A percentile compares a stretch with the other conserved stretches of the same genome.
Evolutionary conservation across 1,139 yeast genomes (phyloP).

Genomic region (Taphrina betulina): DNA sequence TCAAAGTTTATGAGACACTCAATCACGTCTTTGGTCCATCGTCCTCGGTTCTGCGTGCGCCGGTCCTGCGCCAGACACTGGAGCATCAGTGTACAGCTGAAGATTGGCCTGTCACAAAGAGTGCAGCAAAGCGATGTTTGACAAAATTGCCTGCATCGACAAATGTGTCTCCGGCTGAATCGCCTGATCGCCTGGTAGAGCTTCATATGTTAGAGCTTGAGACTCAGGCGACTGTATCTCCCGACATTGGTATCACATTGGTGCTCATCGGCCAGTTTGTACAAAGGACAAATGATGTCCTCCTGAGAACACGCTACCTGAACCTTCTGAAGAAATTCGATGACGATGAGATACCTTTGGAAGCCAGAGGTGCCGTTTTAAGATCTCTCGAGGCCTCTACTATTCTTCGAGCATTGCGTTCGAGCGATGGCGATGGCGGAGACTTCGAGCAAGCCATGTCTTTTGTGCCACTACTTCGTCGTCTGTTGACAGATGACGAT

Average conservation of each 20-base stretch:
- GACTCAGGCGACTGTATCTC: background rate
- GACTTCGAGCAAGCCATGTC: background rate
- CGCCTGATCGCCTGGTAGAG: background rate
- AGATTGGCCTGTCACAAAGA: constrained; percentile 12
- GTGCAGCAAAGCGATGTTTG: constrained; percentile 9
- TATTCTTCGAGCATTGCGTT: background rate
- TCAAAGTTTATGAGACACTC: constrained; percentile 1
- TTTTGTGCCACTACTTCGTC: background rate
- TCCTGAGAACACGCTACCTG: too few relatives aligned
- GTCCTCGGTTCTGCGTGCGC: background rate
- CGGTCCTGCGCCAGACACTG: background rate
- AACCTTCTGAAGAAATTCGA: background rate
- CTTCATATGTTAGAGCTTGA: constrained; percentile 2
- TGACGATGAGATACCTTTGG: background rate
- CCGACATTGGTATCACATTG: constrained; percentile 8
- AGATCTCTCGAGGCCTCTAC: background rate
- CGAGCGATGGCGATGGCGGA: background rate
- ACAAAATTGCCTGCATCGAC: constrained; percentile 1
- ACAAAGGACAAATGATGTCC: too few relatives aligned
- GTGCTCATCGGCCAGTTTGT: constrained; percentile 1
- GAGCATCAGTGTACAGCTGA: background rate
- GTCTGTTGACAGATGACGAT: constrained; percentile 20
- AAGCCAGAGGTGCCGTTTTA: background rate
- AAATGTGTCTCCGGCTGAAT: background rate
- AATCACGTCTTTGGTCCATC: background rate